These are phyloP conservation scores for Cyamopsis tetragonoloba DNA, from an alignment of 306 rosid genomes.

Conservation along the genomic window DNA sequence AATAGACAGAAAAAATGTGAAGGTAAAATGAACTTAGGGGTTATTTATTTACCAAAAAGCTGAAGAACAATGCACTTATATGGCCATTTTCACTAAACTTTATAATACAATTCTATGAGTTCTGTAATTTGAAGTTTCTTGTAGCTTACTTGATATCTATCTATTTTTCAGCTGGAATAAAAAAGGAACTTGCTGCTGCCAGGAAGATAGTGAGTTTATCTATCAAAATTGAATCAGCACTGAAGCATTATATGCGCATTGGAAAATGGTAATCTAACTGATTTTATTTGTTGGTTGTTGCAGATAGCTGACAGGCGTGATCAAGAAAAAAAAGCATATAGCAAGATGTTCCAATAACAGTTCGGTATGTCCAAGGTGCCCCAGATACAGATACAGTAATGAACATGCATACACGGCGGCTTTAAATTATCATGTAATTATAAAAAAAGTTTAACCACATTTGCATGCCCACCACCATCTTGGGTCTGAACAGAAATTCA, in stretches of 20 bases:
- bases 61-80: background rate
- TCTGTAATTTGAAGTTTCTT: slow-evolving; percentile 3
- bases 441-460: background rate
- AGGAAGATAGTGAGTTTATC: slow-evolving; percentile 59
- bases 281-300: background rate
- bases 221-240: background rate
- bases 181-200: slow-evolving; percentile 70
- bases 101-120: background rate
- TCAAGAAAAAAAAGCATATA: slow-evolving; percentile 65
- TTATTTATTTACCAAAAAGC: background rate
- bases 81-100: background rate
- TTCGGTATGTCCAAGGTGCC: slow-evolving; percentile 33
- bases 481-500: slow-evolving; percentile 6
- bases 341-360: slow-evolving; percentile 78
- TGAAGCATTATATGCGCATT: background rate
- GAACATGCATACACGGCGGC: background rate
- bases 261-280: background rate
- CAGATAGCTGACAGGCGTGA: slow-evolving; percentile 78
- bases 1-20: background rate
- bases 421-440: background rate
- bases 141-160: slow-evolving; percentile 18
- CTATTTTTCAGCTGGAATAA: slow-evolving; percentile 74
- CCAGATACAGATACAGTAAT: background rate
- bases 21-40: background rate
- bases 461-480: background rate